Base-by-base conservation (phyloP, 768 basidiomycete genomes). In the Pisolithus microcarpus region DNA sequence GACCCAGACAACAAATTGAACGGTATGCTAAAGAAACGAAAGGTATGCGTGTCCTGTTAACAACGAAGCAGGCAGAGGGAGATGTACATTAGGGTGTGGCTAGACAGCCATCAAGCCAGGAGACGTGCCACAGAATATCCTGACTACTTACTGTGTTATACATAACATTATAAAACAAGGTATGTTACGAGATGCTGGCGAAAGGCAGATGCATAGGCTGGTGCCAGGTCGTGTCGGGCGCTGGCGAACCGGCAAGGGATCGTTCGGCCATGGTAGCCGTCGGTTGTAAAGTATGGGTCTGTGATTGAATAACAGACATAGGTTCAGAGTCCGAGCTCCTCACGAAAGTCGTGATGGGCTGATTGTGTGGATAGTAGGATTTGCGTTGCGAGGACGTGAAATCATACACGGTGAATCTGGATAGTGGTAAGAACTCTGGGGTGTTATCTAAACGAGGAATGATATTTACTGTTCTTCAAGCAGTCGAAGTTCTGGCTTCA, bases 391-490 rank as follows among this genome's bases (percentile, higher is more conserved):
- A 82, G 58, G 72, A 75, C 48, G 74, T 75, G 68, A 87, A 93
- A 70, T 97, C 91, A 61, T 94, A 96, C 4, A 88, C 74, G 42
- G 86, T 89, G 69, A 96, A 96, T 62, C 91, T 94, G 59, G n/a
- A 40, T 44, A 46, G 50, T 26, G 28, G 51, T 56, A 30, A 55
- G 45, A 16, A 46, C 11, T 21, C 50, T 61, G 34, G 58, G n/a
- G 26, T 13, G 21, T 38, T 6, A 11, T 18, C 18, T 13, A 6
- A 8, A 15, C 30, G 36, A 38, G 36, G 39, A 23, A 28, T 43
- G 23, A 48, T 28, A 73, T 84, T 51, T 64, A 87, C 89, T 93
- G 89, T 66, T 97, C 92, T 68, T 97, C 95, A 55, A 98, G 79
- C 67, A 91, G 81, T 54, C 93, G 80, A 65, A 91, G 77, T 65